Percentiles rank a stretch among this genome's conserved stretches.
phyloP scores from a whole-genome alignment of 1,284 basidiomycete species.

The Tylopilus sp. region DNA sequence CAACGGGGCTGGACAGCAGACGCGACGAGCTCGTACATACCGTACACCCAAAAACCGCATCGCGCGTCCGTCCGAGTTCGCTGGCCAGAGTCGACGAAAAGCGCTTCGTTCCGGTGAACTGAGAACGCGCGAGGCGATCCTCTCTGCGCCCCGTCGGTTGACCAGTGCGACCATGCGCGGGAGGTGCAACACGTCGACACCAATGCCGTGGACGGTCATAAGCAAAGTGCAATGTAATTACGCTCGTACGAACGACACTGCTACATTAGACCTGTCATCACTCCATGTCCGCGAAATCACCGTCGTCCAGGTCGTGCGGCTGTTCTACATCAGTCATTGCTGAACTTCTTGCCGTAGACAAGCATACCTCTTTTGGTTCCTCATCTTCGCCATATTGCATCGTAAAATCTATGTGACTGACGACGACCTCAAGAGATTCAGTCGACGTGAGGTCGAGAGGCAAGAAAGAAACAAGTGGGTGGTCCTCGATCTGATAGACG shows the following conservation, averaged over 20 bases:
- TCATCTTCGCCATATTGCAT: constrained; percentile 97
- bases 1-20: neutral
- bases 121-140: constrained; percentile 62
- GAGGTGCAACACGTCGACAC: constrained; percentile 73
- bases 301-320: constrained; percentile 87
- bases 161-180: constrained; percentile 61
- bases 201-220: constrained; percentile 70
- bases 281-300: constrained; percentile 75
- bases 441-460: constrained; percentile 90
- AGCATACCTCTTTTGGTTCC: constrained; percentile 80
- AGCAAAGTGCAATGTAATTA: neutral
- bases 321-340: constrained; percentile 29
- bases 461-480: constrained; percentile 95
- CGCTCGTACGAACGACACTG: neutral
- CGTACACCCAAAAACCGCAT: constrained; percentile 62
- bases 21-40: constrained; percentile 34
- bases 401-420: constrained; percentile 96
- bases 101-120: constrained; percentile 48
- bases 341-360: neutral
- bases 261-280: constrained; percentile 29
- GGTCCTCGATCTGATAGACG: constrained; percentile 84
- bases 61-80: constrained; percentile 18
- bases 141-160: constrained; percentile 45
- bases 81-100: constrained; percentile 39
- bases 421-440: constrained; percentile 85